These are phyloP conservation scores for Claviceps sp. DNA, from an alignment of 2,329 filamentous ascomycete species.

Conservation along the genomic window DNA sequence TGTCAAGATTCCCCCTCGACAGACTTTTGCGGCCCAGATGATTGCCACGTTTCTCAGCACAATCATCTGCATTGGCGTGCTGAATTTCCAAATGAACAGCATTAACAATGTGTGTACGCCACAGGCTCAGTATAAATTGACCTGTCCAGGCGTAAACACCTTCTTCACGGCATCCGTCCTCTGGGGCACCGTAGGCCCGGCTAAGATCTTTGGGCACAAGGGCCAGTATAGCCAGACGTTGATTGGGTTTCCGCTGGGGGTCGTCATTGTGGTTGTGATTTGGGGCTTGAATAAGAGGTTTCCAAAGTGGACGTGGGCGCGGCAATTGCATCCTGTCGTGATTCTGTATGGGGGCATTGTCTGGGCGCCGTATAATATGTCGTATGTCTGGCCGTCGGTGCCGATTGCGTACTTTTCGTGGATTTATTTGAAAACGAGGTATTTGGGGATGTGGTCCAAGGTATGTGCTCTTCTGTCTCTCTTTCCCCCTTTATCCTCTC, in stretches of 20 bases:
- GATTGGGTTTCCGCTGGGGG: constrained; percentile 36
- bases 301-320: constrained; percentile 24
- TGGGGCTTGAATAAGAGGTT: constrained; percentile 26
- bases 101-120: constrained; percentile 36
- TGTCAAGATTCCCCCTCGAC: constrained; percentile 46
- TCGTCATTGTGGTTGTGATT: constrained; percentile 29
- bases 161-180: constrained; percentile 44
- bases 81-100: constrained; percentile 35
- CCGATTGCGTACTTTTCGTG: constrained; percentile 38
- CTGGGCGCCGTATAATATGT: constrained; percentile 37
- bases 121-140: constrained; percentile 33
- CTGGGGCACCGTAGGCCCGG: constrained; percentile 40
- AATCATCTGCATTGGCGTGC: constrained; percentile 34
- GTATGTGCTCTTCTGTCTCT: constrained; percentile 13
- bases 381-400: constrained; percentile 38
- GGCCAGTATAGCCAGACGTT: constrained; percentile 35
- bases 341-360: constrained; percentile 32
- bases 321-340: constrained; percentile 35
- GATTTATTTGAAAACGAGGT: constrained; percentile 36
- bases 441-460: constrained; percentile 38
- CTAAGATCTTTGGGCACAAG: constrained; percentile 33
- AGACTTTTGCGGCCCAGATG: constrained; percentile 46
- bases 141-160: constrained; percentile 38
- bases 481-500: neutral
- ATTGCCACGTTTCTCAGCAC: constrained; percentile 41